A percentile compares a stretch with the other conserved stretches of the same genome.
phyloP scores from a whole-genome alignment of 2,329 filamentous ascomycete genomes.

The Dichotomopilus funicola region DNA sequence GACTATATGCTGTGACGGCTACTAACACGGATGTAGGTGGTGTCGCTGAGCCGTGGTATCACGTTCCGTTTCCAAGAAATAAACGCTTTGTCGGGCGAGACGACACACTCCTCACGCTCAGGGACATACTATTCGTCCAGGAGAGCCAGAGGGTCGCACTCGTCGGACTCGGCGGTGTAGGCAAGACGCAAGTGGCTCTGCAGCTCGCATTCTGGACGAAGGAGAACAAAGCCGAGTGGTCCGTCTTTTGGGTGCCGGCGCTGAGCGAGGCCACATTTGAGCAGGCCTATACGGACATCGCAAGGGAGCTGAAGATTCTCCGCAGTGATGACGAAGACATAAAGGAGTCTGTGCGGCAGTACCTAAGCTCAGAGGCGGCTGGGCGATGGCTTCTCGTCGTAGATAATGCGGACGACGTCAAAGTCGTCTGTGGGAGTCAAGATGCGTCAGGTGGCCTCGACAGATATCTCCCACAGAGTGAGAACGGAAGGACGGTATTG shows the following conservation, averaged over 20 bases:
- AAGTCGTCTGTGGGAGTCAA: slow-evolving; percentile 20
- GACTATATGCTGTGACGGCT: background rate
- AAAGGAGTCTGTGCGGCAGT: slow-evolving; percentile 49
- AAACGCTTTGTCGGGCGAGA: slow-evolving; percentile 25
- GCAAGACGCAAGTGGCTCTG: too few species aligned
- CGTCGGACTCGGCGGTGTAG: slow-evolving; percentile 34
- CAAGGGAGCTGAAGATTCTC: slow-evolving; percentile 29
- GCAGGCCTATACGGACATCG: too few species aligned
- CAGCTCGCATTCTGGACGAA: slow-evolving; percentile 35
- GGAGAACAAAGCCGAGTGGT: slow-evolving; percentile 29
- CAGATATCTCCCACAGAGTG: slow-evolving; percentile 30
- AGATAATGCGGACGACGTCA: slow-evolving; percentile 37
- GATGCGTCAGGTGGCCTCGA: slow-evolving; percentile 18
- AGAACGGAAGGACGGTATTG: slow-evolving; percentile 30
- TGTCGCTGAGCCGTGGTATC: slow-evolving; percentile 7
- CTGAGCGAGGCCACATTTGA: too few species aligned
- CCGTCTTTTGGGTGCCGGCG: slow-evolving; percentile 42
- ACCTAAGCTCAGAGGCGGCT: slow-evolving; percentile 25
- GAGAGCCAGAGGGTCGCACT: slow-evolving; percentile 25
- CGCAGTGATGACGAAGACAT: slow-evolving; percentile 46
- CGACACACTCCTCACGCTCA: slow-evolving; percentile 20
- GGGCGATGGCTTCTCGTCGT: slow-evolving; percentile 21
- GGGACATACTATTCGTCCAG: slow-evolving; percentile 23
- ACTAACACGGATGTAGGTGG: slow-evolving; percentile 1
- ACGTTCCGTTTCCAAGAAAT: slow-evolving; percentile 20